These are phyloP conservation scores for Ustilago vetiveriae DNA, from an alignment of 1,284 basidiomycete species.

Conservation along the genomic window DNA sequence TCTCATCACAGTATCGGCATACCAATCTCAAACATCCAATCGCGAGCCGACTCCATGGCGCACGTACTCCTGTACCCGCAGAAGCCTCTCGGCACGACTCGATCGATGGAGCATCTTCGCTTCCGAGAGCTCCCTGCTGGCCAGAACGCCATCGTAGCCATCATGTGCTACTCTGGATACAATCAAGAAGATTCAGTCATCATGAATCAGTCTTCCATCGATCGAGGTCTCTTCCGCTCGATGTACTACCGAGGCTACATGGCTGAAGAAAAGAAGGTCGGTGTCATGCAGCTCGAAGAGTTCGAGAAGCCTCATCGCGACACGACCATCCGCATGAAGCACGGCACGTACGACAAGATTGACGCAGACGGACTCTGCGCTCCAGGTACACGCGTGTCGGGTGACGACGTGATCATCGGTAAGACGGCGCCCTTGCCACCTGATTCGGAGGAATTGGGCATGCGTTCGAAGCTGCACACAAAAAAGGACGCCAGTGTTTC, in stretches of 20 bases:
- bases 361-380: conserved; percentile 95
- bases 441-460: conserved; percentile 95
- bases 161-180: conserved; percentile 98
- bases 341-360: conserved; percentile 97
- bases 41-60: conserved; percentile 73
- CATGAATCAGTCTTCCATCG: conserved; percentile 99
- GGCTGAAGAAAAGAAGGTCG: conserved; percentile 97
- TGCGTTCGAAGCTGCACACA: conserved; percentile 88
- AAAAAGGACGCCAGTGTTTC: conserved; percentile 95
- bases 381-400: conserved; percentile 91
- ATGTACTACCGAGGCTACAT: conserved; percentile 97
- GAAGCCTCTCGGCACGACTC: conserved; percentile 96
- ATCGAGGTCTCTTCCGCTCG: conserved; percentile 96
- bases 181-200: conserved; percentile 99
- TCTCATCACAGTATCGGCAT: conserved; percentile 71
- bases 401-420: conserved; percentile 98
- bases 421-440: conserved; percentile 97
- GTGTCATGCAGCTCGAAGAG: conserved; percentile 82
- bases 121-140: conserved; percentile 98
- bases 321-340: conserved; percentile 94
- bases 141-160: conserved; percentile 97
- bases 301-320: conserved; percentile 97
- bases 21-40: conserved; percentile 94
- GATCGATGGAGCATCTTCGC: conserved; percentile 97
- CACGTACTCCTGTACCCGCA: conserved; percentile 99